These are phyloP conservation scores for Claviceps monticola DNA, from an alignment of 2,329 filamentous ascomycete genomes.

Conservation along the genomic window DNA sequence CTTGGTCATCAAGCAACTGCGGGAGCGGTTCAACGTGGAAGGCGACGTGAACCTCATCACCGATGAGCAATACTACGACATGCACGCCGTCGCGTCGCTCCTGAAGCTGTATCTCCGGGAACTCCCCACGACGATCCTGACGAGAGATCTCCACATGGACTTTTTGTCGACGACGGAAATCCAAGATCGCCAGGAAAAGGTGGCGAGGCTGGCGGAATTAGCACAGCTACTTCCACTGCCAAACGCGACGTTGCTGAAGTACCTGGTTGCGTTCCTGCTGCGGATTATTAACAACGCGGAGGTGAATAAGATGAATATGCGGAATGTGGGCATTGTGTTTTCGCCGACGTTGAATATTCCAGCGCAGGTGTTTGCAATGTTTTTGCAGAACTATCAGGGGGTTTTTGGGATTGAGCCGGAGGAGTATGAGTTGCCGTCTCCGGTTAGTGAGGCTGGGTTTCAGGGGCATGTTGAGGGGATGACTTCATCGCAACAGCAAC, in stretches of 20 bases:
- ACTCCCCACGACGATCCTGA: conserved; percentile 80
- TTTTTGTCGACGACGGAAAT: conserved; percentile 79
- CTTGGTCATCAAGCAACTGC: conserved; percentile 77
- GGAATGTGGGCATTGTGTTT: conserved; percentile 96
- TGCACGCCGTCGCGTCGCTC: conserved; percentile 87
- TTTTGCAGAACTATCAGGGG: conserved; percentile 76
- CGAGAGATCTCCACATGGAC: conserved; percentile 75
- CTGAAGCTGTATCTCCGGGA: conserved; percentile 91
- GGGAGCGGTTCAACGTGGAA: conserved; percentile 86
- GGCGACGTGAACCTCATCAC: conserved; percentile 77
- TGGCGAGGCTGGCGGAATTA: conserved; percentile 60
- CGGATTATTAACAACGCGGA: conserved; percentile 83
- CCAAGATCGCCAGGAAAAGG: conserved; percentile 59
- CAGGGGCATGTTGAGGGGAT: conserved; percentile 16
- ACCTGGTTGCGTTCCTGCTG: conserved; percentile 78
- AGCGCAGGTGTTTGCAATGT: conserved; percentile 83
- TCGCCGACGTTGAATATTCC: conserved; percentile 95
- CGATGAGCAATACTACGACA: conserved; percentile 80
- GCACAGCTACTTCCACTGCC: conserved; percentile 66
- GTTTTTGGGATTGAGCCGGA: conserved; percentile 68
- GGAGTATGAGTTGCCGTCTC: conserved; percentile 43
- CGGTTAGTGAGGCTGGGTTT: conserved; percentile 24
- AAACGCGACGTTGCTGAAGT: conserved; percentile 70
- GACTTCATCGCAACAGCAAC: background rate
- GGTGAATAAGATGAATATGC: conserved; percentile 94